A percentile compares a stretch with the other conserved stretches of the same genome.
Conservation (phyloP, 306 rosid species). For the Phaseolus lunatus region DNA sequence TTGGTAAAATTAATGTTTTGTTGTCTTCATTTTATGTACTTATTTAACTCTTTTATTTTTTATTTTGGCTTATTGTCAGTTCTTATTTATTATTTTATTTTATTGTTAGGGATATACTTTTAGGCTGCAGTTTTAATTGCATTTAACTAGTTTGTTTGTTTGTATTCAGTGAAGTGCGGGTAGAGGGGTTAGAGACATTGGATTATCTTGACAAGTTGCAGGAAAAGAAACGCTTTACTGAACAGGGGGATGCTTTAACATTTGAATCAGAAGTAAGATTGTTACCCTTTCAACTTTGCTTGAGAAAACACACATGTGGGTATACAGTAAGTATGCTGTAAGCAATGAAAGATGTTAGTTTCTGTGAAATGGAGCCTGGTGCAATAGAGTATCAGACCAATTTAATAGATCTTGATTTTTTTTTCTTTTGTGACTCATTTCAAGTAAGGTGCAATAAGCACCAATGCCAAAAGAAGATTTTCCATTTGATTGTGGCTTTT, state of each 20-base stretch:
- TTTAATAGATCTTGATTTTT: neutral
- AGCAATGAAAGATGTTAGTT: neutral
- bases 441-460: neutral
- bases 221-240: constrained; percentile 74
- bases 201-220: constrained; percentile 87
- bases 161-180: constrained; percentile 82
- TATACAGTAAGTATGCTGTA: neutral
- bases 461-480: neutral
- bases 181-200: constrained; percentile 84
- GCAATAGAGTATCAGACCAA: constrained; percentile 4
- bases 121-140: constrained; percentile 17
- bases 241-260: constrained; percentile 92
- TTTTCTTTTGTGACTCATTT: neutral
- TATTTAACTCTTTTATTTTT: neutral
- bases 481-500: neutral
- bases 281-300: constrained; percentile 1
- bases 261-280: constrained; percentile 84
- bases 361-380: constrained; percentile 17
- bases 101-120: constrained; percentile 12
- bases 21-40: constrained; percentile 11
- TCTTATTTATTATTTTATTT: constrained; percentile 2
- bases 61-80: neutral
- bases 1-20: constrained; percentile 6
- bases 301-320: neutral
- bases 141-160: constrained; percentile 41